Evolutionary conservation across 2,329 filamentous ascomycete species (phyloP), one percentile per base, ranked within the genome.

Genomic region (Paecilomyces sp.): DNA sequence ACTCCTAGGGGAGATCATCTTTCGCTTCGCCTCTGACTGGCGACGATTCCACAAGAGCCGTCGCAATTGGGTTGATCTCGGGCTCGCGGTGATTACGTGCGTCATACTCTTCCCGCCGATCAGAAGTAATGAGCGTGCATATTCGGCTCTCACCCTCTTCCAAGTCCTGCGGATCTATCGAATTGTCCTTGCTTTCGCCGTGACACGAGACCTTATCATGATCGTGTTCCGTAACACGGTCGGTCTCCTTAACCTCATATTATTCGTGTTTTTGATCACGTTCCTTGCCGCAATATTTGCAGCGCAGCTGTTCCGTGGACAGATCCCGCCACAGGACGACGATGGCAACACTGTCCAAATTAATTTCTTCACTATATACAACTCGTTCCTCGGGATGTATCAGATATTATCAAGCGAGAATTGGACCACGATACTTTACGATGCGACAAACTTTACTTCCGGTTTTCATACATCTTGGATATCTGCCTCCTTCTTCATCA

Each of bases 331-430:
- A 33, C 67, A 80, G n/a, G 85, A 91, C 64, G 74, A 79, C 1
- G 72, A 76, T n/a, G 89, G 86, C 2, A 79, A 88, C 1, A 75
- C 83, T 2, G 86, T 90, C 62, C 77, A 83, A 24, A 85, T 94
- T 51, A 89, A 90, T 0, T 99, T 99, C 72, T 87, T 86, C 70
- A 90, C 91, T 47, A 94, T 99, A 36, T 99, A 89, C 79, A 97
- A 97, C 70, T 90, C 92, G 0, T 99, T 99, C 70, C 80, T 99
- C 15, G 94, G 92, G 59, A 97, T 99, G 92, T 99, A 99, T 71
- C 91, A 97, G 75, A 86, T 99, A 31, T 79, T 99, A 53, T 97
- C 94, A 9, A 97, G 91, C 68, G 94, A 99, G 72, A 91, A 96
- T 70, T 99, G 94, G 94, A 99, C 95, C 0, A 77, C 78, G 0